Evolutionary conservation across 1,284 basidiomycete species (phyloP).

Genomic region (Pholiota adiposa): DNA sequence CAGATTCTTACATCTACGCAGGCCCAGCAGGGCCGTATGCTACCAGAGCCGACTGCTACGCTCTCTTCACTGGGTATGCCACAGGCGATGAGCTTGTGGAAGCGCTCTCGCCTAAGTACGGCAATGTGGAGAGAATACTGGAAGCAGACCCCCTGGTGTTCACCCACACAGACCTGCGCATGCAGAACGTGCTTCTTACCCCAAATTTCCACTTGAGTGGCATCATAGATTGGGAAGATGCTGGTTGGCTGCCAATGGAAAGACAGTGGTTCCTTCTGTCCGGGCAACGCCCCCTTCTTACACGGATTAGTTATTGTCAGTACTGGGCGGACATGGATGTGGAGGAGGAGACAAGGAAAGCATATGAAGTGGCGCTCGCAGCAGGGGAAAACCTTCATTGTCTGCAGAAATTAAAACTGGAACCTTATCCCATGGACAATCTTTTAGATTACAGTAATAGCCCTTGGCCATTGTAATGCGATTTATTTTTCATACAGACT

Average conservation of each 20-base stretch:
- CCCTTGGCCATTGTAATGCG: no score
- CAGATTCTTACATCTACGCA: background rate
- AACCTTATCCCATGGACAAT: no score
- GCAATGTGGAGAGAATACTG: background rate
- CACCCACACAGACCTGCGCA: background rate
- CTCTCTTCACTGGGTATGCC: background rate
- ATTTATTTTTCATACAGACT: no score
- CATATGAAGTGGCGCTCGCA: no score
- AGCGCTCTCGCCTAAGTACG: background rate
- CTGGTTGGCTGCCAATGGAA: background rate
- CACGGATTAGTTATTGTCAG: no score
- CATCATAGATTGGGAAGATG: background rate
- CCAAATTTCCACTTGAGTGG: background rate
- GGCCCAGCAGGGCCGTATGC: background rate
- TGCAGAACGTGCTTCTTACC: background rate
- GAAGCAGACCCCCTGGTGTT: background rate
- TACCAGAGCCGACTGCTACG: background rate
- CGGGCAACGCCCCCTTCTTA: no score
- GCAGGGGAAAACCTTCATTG: no score
- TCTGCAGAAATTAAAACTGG: no score
- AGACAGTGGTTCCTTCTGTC: background rate
- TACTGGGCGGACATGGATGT: no score
- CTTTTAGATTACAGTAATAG: no score
- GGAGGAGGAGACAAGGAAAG: no score
- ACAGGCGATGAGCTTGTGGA: background rate